Conservation (phyloP, 2,329 filamentous ascomycete species). For the Xylaria sp. region DNA sequence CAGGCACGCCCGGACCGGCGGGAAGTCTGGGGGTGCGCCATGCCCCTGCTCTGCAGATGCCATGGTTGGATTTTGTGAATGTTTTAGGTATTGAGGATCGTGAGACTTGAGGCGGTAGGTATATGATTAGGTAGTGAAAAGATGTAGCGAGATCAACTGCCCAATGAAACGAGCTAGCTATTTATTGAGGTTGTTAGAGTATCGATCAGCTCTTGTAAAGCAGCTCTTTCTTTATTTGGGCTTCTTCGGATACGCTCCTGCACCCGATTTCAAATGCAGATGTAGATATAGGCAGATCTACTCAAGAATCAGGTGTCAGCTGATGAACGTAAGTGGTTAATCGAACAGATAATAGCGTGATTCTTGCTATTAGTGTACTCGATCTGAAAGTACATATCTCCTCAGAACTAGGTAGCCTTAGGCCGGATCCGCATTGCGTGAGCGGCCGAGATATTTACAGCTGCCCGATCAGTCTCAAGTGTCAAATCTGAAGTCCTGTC, state of each 20-base stretch:
- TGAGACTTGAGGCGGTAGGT: background rate
- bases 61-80: background rate
- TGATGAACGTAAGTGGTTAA: background rate
- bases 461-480: background rate
- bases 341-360: too few relatives aligned
- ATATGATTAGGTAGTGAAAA: background rate
- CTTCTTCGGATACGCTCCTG: too few relatives aligned
- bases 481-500: background rate
- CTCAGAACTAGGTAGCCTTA: background rate
- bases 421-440: background rate
- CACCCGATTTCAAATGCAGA: too few relatives aligned
- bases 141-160: background rate
- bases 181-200: background rate
- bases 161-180: background rate
- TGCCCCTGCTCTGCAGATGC: background rate
- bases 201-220: too few relatives aligned
- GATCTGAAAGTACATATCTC: too few relatives aligned
- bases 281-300: too few relatives aligned
- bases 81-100: background rate
- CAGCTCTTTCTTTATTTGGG: too few relatives aligned
- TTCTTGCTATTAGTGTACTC: too few relatives aligned
- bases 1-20: constrained; percentile 69
- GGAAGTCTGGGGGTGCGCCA: constrained; percentile 39
- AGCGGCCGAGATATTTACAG: background rate
- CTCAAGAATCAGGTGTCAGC: background rate